A percentile compares a stretch with the other conserved stretches of the same genome.
phyloP scores from a whole-genome alignment of 768 basidiomycete genomes.

The Rubroboletus pulcherrimus region DNA sequence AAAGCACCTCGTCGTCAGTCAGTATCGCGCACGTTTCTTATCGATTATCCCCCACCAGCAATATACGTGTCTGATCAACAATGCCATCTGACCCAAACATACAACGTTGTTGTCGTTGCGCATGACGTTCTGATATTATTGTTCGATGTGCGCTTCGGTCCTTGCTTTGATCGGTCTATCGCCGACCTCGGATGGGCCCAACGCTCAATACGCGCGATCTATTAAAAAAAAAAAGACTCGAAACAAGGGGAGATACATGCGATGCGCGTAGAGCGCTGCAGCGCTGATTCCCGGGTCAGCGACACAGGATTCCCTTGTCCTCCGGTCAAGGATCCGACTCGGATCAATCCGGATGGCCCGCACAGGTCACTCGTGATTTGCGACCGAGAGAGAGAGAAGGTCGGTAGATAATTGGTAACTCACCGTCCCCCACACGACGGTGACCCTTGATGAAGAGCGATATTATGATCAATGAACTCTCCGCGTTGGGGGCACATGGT shows the following conservation, averaged over 20 bases:
- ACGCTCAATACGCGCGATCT: not conserved
- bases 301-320: not conserved
- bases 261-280: not conserved
- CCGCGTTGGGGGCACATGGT: slow-evolving; percentile 8
- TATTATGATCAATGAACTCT: slow-evolving; percentile 3
- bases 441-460: slow-evolving; percentile 1
- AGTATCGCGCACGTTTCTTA: not conserved
- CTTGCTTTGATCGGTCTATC: slow-evolving; percentile 4
- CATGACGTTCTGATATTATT: not conserved
- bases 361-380: not conserved
- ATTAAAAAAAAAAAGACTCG: not conserved
- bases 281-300: not conserved
- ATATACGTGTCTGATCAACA: not conserved
- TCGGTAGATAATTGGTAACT: not conserved
- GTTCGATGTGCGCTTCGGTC: not conserved
- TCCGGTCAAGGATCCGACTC: not conserved
- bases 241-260: not conserved
- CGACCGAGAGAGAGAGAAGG: not conserved
- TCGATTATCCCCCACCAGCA: not conserved
- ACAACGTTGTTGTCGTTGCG: not conserved
- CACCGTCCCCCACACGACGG: slow-evolving; percentile 7
- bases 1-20: not conserved
- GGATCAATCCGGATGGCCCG: not conserved
- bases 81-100: not conserved
- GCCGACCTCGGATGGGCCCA: not conserved